Evolutionary conservation across 345 rosid species (phyloP).

Genomic region (Eucalyptus tenuipes): DNA sequence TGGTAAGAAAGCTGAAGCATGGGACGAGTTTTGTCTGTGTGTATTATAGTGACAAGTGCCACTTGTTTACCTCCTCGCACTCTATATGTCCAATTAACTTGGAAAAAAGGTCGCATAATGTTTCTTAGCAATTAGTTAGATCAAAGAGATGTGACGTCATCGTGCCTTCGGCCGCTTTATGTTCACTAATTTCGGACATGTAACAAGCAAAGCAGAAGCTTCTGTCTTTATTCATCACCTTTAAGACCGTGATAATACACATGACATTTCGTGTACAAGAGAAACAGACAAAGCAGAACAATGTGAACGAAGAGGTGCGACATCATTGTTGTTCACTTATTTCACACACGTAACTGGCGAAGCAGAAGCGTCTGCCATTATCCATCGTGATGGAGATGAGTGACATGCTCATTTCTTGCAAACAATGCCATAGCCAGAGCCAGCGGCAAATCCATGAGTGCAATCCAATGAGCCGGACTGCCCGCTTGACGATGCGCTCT

Average conservation of each 20-base stretch:
- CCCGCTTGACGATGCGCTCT: neutral
- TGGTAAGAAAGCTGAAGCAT: neutral
- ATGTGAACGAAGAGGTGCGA: neutral
- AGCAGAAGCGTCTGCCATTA: neutral
- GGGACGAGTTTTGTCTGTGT: neutral
- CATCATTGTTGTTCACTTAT: neutral
- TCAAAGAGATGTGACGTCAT: neutral
- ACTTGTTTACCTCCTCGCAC: neutral
- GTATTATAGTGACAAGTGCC: neutral
- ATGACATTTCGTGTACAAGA: neutral
- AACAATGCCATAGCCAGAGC: slow-evolving; percentile 9
- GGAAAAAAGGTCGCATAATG: neutral
- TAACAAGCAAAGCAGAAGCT: neutral
- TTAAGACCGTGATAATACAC: neutral
- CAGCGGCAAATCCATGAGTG: slow-evolving; percentile 1
- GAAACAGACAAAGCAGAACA: neutral
- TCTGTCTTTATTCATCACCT: neutral
- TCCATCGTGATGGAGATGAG: neutral
- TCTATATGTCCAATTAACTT: neutral
- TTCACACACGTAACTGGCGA: neutral
- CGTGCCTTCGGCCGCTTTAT: neutral
- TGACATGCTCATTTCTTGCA: slow-evolving; percentile 5
- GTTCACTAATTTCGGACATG: neutral
- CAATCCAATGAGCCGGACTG: slow-evolving; percentile 3
- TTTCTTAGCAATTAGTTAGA: neutral